Base-by-base conservation (phyloP, 805 yeast genomes). In the Candida corydali region DNA sequence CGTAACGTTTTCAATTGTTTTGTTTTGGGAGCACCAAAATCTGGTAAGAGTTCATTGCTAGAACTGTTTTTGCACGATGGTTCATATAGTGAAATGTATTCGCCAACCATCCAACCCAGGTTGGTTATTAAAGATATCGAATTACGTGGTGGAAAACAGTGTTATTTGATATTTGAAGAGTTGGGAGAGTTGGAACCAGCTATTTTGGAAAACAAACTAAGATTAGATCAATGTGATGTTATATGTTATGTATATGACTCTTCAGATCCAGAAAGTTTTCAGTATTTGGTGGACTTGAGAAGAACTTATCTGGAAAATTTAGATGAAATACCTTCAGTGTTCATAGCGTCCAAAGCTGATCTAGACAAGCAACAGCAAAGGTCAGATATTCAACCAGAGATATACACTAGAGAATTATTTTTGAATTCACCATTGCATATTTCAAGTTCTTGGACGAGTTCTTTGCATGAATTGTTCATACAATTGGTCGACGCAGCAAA, bases 361-460 rank as follows among this genome's bases (percentile, higher is more conserved):
- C 66, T 87, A 25, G 99, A 93, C 57, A 80, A 94, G 47, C 98
- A 89, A 54, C 97, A 91, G 52, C 99, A 93, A 52, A 60, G 98
- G 25, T 78, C 82, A 26, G 85, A 77, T 38, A 64, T 73, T 5
- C 96, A 86, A 52, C 98, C 99, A 0, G 98, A 93, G 47, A 81
- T 78, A 18, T 88, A 80, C 51, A 81, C 96, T 0, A 66, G 86
- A 19, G 69, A 74, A 4, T 57, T 88, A 5, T 67, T 59, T 40
- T 55, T 93, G 11, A 79, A 81, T 8, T 85, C 93, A 3, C 98
- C 98, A 0, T 60, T 93, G 43, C 98, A 93, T 52, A 84, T 91
- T 2, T 86, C 95, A 0, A 84, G 95, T 0, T 72, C 80, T 9
- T 93, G 99, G 99, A 72, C 86, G 2, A 75, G 94, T 1, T 86